Evolutionary conservation across 2,329 filamentous ascomycete species (phyloP), one percentile per base, ranked within the genome.

Genomic region (Calcarisporium arbuscula): DNA sequence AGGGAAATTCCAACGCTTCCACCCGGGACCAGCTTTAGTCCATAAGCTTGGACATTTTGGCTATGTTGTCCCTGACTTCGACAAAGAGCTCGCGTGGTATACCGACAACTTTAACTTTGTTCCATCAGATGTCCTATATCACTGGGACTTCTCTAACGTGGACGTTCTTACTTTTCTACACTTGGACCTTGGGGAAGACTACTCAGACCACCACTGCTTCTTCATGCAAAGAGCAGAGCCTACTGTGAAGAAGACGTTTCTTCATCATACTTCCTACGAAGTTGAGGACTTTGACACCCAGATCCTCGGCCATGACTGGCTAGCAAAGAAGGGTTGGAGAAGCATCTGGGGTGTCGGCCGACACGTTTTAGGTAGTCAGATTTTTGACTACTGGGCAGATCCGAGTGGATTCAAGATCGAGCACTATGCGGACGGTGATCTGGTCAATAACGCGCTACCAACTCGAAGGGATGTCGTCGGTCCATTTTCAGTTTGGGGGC

Each of bases 311-410:
- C 77, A 81, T 49, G 60, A 75, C 33, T 79, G 72, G 67, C 55
- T 82, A 28, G 60, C 54, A 0, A 53, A 64, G 29, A 70, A 73
- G 45, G 65, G 64, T 3, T 78, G 72, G 42, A 64, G 64, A 40
- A 60, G 55, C 17, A 67, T 74, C 11, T 81, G 76, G 77, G 77
- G 77, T 0, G 68, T 81, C 0, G 77, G 77, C 0, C 55, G 77
- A 28, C 76, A 81, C 56, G 64, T 78, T 8, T 51, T 79, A 16
- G 76, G 76, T 1, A 67, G 60, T 30, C 74, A 80, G 53, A 67
- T 80, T 26, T 81, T 80, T 42, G 76, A 81, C 49, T 80, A 80
- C 51, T 80, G 74, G 74, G 67, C 60, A 47, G 74, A 77, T 53
- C 61, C 65, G 2, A 66, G 55, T 5, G 63, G 65, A 0, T 71